Base-by-base conservation (phyloP, 108 stramenopile genomes). In the Skeletonema costatum region DNA sequence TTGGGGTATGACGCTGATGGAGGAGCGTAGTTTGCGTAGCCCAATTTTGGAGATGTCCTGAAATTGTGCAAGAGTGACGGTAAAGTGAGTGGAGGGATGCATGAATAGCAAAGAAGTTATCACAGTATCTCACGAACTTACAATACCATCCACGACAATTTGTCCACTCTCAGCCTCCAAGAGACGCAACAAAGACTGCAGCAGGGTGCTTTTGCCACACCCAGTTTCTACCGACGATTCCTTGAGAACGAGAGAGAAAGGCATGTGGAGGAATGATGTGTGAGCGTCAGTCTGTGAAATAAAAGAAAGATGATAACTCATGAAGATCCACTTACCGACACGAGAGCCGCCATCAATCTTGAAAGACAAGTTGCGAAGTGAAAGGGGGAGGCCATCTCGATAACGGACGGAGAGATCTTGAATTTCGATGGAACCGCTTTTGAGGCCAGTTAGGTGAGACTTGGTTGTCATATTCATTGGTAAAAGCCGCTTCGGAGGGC, bases 1-100 rank as follows among this genome's bases (percentile, higher is more conserved):
- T 80, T 99, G 97, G 1, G 97, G 97, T 36, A 99, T 98, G 64
- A 99, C 96, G 19, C 93, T 88, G 33, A 99, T 87, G 17, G 60
- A 59, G 5, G 71, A 85, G 29, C 98, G 85, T 4, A 98, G 87
- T 29, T 91, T 90, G 62, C 93, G 92, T 41, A 99, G 78, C 4
- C 96, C 97, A 0, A 99, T 16, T 8, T 77, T 82, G 0, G 87
- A 66, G 39, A 91, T 89, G 70, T 99, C 92, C 17, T 63, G 64
- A 66, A 91, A 92, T 9, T 90, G 86, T 66, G 96, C 96, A 25
- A 97, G 73, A 36, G 35, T 36, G 35, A 6, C 35, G 6, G 35
- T 36, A 25, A 25, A 25, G 0, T 25, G 25, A 25, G 35, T 36
- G 35, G 6, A 6, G 35, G 1, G 1, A 36, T 36, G 25, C 25